These are phyloP conservation scores for Cyberlindnera japonica DNA, from an alignment of 805 yeast genomes.

Conservation along the genomic window DNA sequence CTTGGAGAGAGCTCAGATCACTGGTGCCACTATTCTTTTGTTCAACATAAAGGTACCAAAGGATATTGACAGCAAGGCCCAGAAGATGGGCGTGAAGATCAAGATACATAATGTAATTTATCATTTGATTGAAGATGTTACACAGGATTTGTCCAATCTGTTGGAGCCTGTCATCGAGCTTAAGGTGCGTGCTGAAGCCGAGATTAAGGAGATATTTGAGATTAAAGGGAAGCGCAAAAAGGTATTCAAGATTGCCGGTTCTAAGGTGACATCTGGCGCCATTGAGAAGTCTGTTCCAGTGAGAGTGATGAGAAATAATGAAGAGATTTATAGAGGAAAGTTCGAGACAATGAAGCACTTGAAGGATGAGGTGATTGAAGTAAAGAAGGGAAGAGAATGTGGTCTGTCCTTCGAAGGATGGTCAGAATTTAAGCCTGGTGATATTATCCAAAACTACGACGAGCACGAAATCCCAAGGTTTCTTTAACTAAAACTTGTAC, in stretches of 20 bases:
- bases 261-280: slow-evolving; percentile 68
- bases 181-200: slow-evolving; percentile 63
- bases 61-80: slow-evolving; percentile 54
- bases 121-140: slow-evolving; percentile 80
- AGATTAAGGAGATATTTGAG: slow-evolving; percentile 66
- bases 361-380: slow-evolving; percentile 74
- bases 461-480: slow-evolving; percentile 56
- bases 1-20: slow-evolving; percentile 60
- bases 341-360: slow-evolving; percentile 74
- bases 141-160: slow-evolving; percentile 53
- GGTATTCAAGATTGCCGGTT: slow-evolving; percentile 75
- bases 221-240: slow-evolving; percentile 57
- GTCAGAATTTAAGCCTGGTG: slow-evolving; percentile 71
- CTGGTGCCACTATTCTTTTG: slow-evolving; percentile 71
- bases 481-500: slow-evolving; percentile 20
- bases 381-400: slow-evolving; percentile 85
- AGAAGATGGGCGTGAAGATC: slow-evolving; percentile 51
- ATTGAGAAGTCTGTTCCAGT: slow-evolving; percentile 57
- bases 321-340: slow-evolving; percentile 52
- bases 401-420: slow-evolving; percentile 73
- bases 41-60: slow-evolving; percentile 73
- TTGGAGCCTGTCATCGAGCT: slow-evolving; percentile 66
- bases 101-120: slow-evolving; percentile 77
- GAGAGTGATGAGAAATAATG: slow-evolving; percentile 51
- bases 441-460: slow-evolving; percentile 69